Evolutionary conservation across 495 filamentous ascomycete genomes (phyloP).

Genomic region (Xylaria sp.): DNA sequence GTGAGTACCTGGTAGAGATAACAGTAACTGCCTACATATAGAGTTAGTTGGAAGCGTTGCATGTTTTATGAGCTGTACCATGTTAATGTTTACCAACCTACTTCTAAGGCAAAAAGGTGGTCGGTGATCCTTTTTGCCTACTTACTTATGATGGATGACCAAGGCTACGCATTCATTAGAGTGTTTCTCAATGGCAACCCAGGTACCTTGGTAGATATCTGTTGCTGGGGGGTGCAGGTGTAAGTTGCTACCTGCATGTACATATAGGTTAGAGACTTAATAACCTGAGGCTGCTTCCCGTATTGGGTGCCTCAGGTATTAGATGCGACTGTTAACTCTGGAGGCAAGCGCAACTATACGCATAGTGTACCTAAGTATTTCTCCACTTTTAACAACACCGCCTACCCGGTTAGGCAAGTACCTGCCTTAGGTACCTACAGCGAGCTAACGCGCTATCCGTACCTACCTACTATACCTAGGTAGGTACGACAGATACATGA

Average conservation of each 20-base stretch:
- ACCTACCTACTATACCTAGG: too few relatives aligned
- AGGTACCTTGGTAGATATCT: background rate
- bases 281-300: background rate
- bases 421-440: background rate
- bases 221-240: background rate
- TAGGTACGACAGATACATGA: background rate
- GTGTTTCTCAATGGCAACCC: too few relatives aligned
- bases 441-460: background rate
- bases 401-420: conserved; percentile 5
- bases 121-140: background rate
- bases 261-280: too few relatives aligned
- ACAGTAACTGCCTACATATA: background rate
- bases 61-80: background rate
- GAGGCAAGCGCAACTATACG: background rate
- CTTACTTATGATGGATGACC: background rate
- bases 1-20: background rate
- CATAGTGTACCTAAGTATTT: background rate
- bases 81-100: background rate
- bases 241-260: background rate
- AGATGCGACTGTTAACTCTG: background rate
- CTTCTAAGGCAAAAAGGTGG: background rate
- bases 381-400: conserved; percentile 5
- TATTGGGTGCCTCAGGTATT: background rate
- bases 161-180: too few relatives aligned
- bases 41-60: too few relatives aligned